Evolutionary conservation across 768 basidiomycete genomes (phyloP).

Genomic region (Mycena amicta): DNA sequence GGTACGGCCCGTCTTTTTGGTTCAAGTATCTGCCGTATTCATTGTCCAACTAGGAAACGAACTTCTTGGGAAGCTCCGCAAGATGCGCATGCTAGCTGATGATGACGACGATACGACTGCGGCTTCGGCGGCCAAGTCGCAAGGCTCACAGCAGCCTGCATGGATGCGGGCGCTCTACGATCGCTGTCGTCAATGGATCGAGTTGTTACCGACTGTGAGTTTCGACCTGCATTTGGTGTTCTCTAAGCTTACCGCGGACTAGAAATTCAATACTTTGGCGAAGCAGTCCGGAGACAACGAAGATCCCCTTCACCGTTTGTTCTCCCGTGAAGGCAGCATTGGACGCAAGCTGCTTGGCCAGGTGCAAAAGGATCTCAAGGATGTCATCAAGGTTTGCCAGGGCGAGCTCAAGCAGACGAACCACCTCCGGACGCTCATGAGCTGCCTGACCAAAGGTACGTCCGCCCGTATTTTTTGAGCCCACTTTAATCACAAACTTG

Average conservation of each 20-base stretch:
- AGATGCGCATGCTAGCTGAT: slow-evolving; percentile 88
- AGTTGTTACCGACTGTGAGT: slow-evolving; percentile 72
- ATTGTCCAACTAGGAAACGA: slow-evolving; percentile 60
- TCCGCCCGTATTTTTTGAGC: neutral
- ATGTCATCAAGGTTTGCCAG: slow-evolving; percentile 82
- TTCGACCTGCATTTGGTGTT: neutral
- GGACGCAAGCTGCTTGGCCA: slow-evolving; percentile 77
- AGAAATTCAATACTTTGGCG: slow-evolving; percentile 67
- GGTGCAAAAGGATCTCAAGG: slow-evolving; percentile 78
- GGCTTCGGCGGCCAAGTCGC: slow-evolving; percentile 59
- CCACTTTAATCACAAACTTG: slow-evolving; percentile 13
- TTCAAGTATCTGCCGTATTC: neutral
- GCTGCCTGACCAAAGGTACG: slow-evolving; percentile 84
- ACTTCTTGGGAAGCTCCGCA: slow-evolving; percentile 83
- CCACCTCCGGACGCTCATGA: slow-evolving; percentile 89
- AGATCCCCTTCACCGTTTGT: slow-evolving; percentile 88
- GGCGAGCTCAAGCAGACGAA: slow-evolving; percentile 95
- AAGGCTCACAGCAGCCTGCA: slow-evolving; percentile 77
- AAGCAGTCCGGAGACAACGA: slow-evolving; percentile 70
- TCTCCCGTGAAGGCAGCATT: slow-evolving; percentile 83
- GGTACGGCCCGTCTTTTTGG: slow-evolving; percentile 52
- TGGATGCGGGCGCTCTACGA: slow-evolving; percentile 92
- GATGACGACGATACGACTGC: slow-evolving; percentile 74
- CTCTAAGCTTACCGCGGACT: slow-evolving; percentile 13
- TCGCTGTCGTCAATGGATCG: slow-evolving; percentile 84